These are phyloP conservation scores for Puccinia polysora DNA, from an alignment of 1,284 basidiomycete species.

Conservation along the genomic window DNA sequence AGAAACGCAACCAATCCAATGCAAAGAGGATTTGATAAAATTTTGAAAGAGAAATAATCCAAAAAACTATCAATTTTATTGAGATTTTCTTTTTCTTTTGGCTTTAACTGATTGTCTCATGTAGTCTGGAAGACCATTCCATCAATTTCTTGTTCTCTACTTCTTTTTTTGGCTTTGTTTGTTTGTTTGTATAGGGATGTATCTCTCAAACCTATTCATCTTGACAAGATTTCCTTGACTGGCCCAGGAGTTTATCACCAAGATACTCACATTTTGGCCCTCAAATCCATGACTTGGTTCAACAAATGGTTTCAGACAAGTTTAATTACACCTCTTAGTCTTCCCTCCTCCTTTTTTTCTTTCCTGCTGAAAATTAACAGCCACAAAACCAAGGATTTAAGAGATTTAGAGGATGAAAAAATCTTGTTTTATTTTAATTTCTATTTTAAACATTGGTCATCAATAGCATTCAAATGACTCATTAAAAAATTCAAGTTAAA, in stretches of 20 bases:
- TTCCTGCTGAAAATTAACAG: background rate
- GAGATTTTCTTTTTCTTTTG: too few relatives aligned
- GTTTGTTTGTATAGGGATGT: too few relatives aligned
- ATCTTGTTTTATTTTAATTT: too few relatives aligned
- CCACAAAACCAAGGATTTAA: too few relatives aligned
- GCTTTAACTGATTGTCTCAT: too few relatives aligned
- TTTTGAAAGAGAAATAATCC: constrained; percentile 20
- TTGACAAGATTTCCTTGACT: constrained; percentile 3
- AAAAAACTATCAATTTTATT: too few relatives aligned
- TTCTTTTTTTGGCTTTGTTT: background rate
- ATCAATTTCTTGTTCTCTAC: too few relatives aligned
- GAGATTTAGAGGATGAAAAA: too few relatives aligned
- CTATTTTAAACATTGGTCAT: background rate
- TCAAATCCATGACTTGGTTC: constrained; percentile 30
- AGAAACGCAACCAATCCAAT: constrained; percentile 1
- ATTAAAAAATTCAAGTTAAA: constrained; percentile 20
- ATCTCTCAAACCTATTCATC: constrained; percentile 14
- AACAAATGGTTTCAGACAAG: constrained; percentile 22
- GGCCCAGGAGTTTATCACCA: background rate
- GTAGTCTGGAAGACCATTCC: too few relatives aligned
- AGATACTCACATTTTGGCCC: constrained; percentile 15
- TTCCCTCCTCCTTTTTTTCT: constrained; percentile 1
- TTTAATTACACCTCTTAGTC: constrained; percentile 27
- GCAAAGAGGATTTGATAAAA: constrained; percentile 13
- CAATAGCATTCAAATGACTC: constrained; percentile 16